Evolutionary conservation across 169 alveolate species (phyloP).

Genomic region (Eimeria necatrix): DNA sequence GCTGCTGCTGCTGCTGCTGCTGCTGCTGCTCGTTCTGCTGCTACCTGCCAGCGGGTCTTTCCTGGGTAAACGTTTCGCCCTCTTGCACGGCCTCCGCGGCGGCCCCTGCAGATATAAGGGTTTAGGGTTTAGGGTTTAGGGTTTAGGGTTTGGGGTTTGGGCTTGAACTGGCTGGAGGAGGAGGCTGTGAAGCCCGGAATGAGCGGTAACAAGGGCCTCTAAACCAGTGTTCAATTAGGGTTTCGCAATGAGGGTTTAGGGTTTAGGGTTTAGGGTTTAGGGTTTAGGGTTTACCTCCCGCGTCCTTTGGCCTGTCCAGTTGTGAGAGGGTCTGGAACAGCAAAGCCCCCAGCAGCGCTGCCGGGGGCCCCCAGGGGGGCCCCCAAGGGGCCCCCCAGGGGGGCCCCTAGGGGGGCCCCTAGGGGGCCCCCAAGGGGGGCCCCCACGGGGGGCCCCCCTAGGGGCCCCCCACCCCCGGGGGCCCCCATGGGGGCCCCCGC

Average conservation of each 20-base stretch:
- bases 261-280: constrained; percentile 40
- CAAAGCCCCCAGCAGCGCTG: constrained; percentile 3
- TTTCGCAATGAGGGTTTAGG: too few species aligned
- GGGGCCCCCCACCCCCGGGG: too few species aligned
- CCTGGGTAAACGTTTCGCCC: not conserved
- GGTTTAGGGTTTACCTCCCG: not conserved
- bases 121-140: not conserved
- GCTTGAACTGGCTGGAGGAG: too few species aligned
- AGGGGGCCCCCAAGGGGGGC: too few species aligned
- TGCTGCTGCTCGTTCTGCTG: constrained; percentile 49
- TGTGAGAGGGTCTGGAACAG: constrained; percentile 36
- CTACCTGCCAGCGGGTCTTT: not conserved
- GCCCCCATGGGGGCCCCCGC: too few species aligned
- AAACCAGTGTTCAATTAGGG: too few species aligned
- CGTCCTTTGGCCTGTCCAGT: not conserved
- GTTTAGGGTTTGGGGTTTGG: too few species aligned
- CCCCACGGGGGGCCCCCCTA: too few species aligned
- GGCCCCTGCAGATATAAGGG: not conserved
- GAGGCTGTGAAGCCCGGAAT: too few species aligned
- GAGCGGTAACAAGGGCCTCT: too few species aligned
- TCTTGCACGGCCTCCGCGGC: not conserved
- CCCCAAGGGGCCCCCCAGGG: too few species aligned
- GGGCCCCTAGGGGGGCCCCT: too few species aligned
- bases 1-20: constrained; percentile 41
- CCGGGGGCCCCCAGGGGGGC: constrained; percentile 53